Conservation (phyloP, 345 rosid species). For the Murraya koenigii region DNA sequence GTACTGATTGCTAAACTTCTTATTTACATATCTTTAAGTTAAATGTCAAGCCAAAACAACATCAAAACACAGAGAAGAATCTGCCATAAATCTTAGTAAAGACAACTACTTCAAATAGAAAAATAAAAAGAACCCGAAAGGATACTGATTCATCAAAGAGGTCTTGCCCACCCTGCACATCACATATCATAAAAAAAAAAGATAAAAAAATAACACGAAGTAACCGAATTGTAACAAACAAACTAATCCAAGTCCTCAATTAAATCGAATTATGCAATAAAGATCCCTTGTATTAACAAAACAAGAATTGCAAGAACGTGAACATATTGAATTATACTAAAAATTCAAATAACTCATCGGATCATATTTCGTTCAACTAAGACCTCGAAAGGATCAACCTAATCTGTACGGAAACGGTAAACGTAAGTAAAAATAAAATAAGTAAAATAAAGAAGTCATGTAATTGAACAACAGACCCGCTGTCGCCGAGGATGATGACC, state of each 20-base stretch:
- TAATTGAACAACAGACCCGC: constrained; percentile 56
- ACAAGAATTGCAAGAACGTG: no score
- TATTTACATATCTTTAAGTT: constrained; percentile 77
- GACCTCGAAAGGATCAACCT: constrained; percentile 13
- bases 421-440: neutral
- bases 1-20: constrained; percentile 91
- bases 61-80: neutral
- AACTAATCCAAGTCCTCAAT: neutral
- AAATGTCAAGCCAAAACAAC: constrained; percentile 26
- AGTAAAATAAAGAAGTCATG: neutral
- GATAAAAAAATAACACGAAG: neutral
- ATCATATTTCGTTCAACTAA: neutral
- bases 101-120: neutral
- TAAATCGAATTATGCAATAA: neutral
- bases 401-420: constrained; percentile 11
- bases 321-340: neutral
- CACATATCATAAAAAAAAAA: constrained; percentile 11
- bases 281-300: no score
- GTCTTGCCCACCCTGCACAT: constrained; percentile 91
- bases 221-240: neutral
- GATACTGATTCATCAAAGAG: constrained; percentile 97
- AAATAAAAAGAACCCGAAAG: constrained; percentile 21
- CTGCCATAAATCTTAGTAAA: neutral
- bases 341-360: neutral
- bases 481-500: constrained; percentile 98